A percentile compares a stretch with the other conserved stretches of the same genome.
phyloP scores from a whole-genome alignment of 2,329 filamentous ascomycete species.

The Orbilia quercus region DNA sequence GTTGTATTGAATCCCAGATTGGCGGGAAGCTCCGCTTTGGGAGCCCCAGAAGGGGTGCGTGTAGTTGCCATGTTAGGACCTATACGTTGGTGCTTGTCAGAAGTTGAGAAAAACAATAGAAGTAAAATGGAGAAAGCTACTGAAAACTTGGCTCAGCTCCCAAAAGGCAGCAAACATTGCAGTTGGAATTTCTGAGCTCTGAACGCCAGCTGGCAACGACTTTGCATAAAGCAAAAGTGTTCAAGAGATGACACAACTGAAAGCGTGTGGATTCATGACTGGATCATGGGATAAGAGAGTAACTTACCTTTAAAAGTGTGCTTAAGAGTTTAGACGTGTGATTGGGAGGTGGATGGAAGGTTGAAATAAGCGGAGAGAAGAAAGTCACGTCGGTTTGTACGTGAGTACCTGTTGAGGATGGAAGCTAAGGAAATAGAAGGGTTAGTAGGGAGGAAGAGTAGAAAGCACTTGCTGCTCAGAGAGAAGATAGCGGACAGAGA shows the following conservation, averaged over 20 bases:
- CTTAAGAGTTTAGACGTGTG: too few relatives aligned
- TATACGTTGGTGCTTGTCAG: slow-evolving; percentile 15
- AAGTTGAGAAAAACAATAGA: slow-evolving; percentile 14
- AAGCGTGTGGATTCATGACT: too few relatives aligned
- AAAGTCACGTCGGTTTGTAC: slow-evolving; percentile 46
- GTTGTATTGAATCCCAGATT: slow-evolving; percentile 23
- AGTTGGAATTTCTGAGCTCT: too few relatives aligned
- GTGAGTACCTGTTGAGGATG: slow-evolving; percentile 27
- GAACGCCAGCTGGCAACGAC: not conserved
- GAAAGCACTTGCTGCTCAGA: slow-evolving; percentile 5
- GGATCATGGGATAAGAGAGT: not conserved
- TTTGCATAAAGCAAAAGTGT: too few relatives aligned
- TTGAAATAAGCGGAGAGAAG: slow-evolving; percentile 16
- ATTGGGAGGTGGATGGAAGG: too few relatives aligned
- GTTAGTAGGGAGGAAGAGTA: not conserved
- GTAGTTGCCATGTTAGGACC: slow-evolving; percentile 23
- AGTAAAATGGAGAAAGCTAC: not conserved
- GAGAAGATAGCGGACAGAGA: too few relatives aligned
- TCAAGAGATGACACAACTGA: too few relatives aligned
- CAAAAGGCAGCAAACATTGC: not conserved
- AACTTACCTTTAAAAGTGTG: slow-evolving; percentile 19
- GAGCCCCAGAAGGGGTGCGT: slow-evolving; percentile 30
- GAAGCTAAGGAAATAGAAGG: slow-evolving; percentile 2
- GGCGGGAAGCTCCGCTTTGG: slow-evolving; percentile 25
- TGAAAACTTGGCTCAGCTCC: not conserved